These are phyloP conservation scores for Triglochin maritima DNA, from an alignment of 106 monocot species.

Conservation along the genomic window DNA sequence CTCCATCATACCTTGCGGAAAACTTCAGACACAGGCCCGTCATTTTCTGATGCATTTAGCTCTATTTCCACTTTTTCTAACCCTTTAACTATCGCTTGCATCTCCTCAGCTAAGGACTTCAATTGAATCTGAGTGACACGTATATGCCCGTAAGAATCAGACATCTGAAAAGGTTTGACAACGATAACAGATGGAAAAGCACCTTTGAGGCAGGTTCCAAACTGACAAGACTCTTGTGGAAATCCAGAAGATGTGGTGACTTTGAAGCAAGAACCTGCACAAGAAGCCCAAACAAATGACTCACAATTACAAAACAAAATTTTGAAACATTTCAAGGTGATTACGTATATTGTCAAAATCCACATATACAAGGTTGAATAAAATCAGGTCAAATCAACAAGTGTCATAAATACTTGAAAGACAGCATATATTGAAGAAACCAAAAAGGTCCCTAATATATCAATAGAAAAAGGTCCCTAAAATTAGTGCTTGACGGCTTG, in stretches of 20 bases:
- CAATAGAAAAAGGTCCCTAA: no score
- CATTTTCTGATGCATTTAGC: conserved; percentile 66
- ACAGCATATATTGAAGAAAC: no score
- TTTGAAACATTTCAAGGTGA: no score
- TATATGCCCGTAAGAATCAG: not conserved
- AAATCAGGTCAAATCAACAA: no score
- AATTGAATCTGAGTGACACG: conserved; percentile 27
- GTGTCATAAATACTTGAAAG: no score
- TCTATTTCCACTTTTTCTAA: conserved; percentile 66
- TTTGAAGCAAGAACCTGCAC: conserved; percentile 75
- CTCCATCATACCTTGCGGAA: conserved; percentile 46
- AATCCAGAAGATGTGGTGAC: conserved; percentile 74
- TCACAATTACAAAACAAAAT: no score
- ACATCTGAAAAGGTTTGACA: not conserved
- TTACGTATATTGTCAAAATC: no score
- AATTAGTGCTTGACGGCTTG: no score
- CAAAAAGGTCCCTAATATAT: no score
- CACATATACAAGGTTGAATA: no score
- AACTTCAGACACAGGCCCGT: conserved; percentile 73
- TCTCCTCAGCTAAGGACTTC: conserved; percentile 65
- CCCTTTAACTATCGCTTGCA: conserved; percentile 77
- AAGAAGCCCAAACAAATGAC: conserved; percentile 4
- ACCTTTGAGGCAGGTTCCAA: conserved; percentile 95
- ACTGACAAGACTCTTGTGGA: conserved; percentile 62
- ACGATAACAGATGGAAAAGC: conserved; percentile 5